Evolutionary conservation across 148 eudicot species (phyloP), one percentile per base, ranked within the genome.

Genomic region (Nepenthes gracilis): DNA sequence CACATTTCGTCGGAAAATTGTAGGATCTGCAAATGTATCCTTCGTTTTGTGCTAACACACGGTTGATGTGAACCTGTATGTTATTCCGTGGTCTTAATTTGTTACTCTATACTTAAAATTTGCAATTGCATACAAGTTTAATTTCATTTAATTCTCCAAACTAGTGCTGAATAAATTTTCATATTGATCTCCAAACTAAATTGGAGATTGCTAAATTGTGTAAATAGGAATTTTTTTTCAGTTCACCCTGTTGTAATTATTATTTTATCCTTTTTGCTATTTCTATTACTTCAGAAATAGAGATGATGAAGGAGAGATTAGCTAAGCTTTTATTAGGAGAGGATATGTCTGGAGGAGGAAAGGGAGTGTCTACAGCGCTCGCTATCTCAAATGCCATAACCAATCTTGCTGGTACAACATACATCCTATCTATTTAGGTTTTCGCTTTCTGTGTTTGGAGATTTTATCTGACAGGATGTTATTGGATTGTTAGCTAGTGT

Each of bases 331-430:
- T 93, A 49, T 83, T 93, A 0, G 99, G 99, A 37, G 99, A 93
- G 66, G 99, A 93, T 71, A 93, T 93, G 99, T 88, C 95, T 68
- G 99, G 99, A 70, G 96, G 96, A 55, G 99, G 99, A 32, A 93
- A 93, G 75, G 99, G 99, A 15, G 99, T 93, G 57, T 88, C 91
- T 62, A 82, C 99, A 40, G 99, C 99, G 1, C 85, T 93, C 8
- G 96, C 99, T 33, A 83, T 88, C 73, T 93, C 99, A 15, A 93
- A 93, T 71, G 95, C 99, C 12, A 88, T 93, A 51, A 93, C 99
- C 54, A 88, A 88, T 85, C 87, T 92, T 36, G 93, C 96, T 58
- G 99, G 99, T 88, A 75, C 43, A 58, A 70, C 70, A 4, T 6
- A 9, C 2, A 55, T 43, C 2, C 59, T 47, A 35, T 33, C 33